Conservation (phyloP, 208 protist genomes). For the Crithidia thermophila region DNA sequence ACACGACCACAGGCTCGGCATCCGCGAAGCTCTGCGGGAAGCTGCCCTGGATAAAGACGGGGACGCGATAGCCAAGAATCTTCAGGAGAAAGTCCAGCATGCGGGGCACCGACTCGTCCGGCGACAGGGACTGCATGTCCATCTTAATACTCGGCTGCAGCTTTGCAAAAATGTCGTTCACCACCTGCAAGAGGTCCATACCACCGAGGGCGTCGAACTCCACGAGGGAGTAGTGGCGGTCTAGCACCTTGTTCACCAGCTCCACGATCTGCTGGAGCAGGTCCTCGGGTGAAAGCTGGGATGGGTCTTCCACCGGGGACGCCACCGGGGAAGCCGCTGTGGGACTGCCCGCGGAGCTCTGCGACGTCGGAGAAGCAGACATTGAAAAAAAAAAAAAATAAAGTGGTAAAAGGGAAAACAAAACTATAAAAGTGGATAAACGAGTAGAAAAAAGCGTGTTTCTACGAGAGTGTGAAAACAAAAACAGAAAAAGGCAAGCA, state of each 20-base stretch:
- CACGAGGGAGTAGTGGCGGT: slow-evolving; percentile 82
- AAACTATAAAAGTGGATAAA: not conserved
- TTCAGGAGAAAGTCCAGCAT: slow-evolving; percentile 87
- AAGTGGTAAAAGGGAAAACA: not conserved
- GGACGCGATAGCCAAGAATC: slow-evolving; percentile 84
- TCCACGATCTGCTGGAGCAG: slow-evolving; percentile 85
- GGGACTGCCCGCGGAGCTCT: slow-evolving; percentile 4
- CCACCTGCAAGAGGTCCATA: slow-evolving; percentile 75
- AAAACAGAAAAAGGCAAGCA: too few relatives aligned
- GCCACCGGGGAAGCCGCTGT: slow-evolving; percentile 3
- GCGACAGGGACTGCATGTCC: slow-evolving; percentile 52
- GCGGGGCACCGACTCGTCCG: slow-evolving; percentile 50
- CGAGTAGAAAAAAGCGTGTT: not conserved
- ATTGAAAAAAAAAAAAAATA: slow-evolving; percentile 27
- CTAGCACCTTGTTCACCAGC: slow-evolving; percentile 71
- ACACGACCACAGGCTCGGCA: slow-evolving; percentile 83
- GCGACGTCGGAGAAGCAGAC: slow-evolving; percentile 25
- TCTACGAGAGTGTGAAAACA: too few relatives aligned
- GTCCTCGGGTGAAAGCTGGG: slow-evolving; percentile 62
- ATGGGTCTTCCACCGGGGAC: slow-evolving; percentile 15
- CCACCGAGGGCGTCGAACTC: slow-evolving; percentile 82
- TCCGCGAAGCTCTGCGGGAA: slow-evolving; percentile 79
- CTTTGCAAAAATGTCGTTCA: slow-evolving; percentile 85
- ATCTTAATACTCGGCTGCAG: slow-evolving; percentile 66
- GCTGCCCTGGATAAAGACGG: slow-evolving; percentile 64